Evolutionary conservation across 2,329 filamentous ascomycete species (phyloP).

Genomic region (Uncinocarpus reesii): DNA sequence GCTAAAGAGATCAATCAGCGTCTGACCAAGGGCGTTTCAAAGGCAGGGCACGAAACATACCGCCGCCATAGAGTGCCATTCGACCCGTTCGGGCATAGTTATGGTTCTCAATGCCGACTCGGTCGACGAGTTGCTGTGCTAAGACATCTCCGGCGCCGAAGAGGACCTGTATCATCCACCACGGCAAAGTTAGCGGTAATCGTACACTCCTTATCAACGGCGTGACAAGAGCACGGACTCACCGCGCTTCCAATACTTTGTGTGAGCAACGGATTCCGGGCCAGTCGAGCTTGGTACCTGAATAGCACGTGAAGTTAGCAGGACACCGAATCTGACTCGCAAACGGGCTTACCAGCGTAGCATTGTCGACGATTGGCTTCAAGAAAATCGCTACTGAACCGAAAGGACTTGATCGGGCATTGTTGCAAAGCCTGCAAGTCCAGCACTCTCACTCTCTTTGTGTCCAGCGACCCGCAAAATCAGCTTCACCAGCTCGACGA

Average conservation of each 20-base stretch:
- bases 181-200: background rate
- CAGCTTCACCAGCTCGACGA: too few relatives aligned
- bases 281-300: slow-evolving; percentile 76
- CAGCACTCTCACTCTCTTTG: background rate
- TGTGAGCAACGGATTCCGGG: slow-evolving; percentile 73
- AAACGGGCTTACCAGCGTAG: slow-evolving; percentile 30
- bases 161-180: slow-evolving; percentile 48
- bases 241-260: slow-evolving; percentile 80
- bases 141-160: slow-evolving; percentile 87
- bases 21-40: background rate
- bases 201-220: background rate
- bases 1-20: slow-evolving; percentile 34
- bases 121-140: slow-evolving; percentile 84
- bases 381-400: background rate
- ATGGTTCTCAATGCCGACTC: slow-evolving; percentile 65
- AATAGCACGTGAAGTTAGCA: background rate
- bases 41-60: slow-evolving; percentile 23
- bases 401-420: background rate
- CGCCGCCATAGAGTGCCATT: slow-evolving; percentile 42
- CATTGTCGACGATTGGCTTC: slow-evolving; percentile 24
- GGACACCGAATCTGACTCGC: background rate
- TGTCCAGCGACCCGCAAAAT: background rate
- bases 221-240: slow-evolving; percentile 17
- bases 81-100: slow-evolving; percentile 45
- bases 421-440: background rate